phyloP scores from a whole-genome alignment of 2,329 filamentous ascomycete genomes.

The Cordyceps pruinosa region DNA sequence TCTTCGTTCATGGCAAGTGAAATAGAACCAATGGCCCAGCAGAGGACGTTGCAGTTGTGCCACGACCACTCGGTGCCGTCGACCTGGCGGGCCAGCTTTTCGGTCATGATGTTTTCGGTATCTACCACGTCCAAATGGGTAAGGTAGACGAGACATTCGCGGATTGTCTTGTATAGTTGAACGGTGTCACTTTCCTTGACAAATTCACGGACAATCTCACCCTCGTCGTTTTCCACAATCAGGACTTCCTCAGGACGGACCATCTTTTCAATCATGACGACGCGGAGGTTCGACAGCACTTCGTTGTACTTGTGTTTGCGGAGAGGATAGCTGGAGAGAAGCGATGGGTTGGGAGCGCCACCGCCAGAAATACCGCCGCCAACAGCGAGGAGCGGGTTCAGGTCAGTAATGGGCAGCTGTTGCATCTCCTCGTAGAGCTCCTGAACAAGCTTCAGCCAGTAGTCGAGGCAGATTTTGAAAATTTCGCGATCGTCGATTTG shows the following conservation, averaged over 20 bases:
- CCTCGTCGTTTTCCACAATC: slow-evolving; percentile 99
- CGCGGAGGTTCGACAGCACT: slow-evolving; percentile 84
- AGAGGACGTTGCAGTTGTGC: slow-evolving; percentile 99
- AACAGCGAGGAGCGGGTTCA: slow-evolving; percentile 83
- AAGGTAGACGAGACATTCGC: slow-evolving; percentile 93
- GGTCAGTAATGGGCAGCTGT: slow-evolving; percentile 82
- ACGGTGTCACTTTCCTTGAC: slow-evolving; percentile 99
- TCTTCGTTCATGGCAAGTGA: slow-evolving; percentile 99
- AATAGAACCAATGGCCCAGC: slow-evolving; percentile 98
- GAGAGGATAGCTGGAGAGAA: slow-evolving; percentile 85
- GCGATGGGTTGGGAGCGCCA: slow-evolving; percentile 74
- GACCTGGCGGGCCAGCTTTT: slow-evolving; percentile 91
- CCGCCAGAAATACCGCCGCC: slow-evolving; percentile 65
- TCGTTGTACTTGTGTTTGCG: slow-evolving; percentile 98
- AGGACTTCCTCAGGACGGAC: slow-evolving; percentile 94
- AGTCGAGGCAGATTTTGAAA: slow-evolving; percentile 98
- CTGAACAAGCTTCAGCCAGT: slow-evolving; percentile 97
- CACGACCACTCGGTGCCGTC: slow-evolving; percentile 97
- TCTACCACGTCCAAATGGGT: slow-evolving; percentile 97
- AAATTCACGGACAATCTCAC: slow-evolving; percentile 97
- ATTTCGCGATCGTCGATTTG: slow-evolving; percentile 98
- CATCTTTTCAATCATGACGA: slow-evolving; percentile 99
- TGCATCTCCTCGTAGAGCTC: slow-evolving; percentile 99
- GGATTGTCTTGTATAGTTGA: slow-evolving; percentile 97
- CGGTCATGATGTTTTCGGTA: slow-evolving; percentile 98